These are phyloP conservation scores for Pestalotiopsis sp. DNA, from an alignment of 2,329 filamentous ascomycete genomes.

Conservation along the genomic window DNA sequence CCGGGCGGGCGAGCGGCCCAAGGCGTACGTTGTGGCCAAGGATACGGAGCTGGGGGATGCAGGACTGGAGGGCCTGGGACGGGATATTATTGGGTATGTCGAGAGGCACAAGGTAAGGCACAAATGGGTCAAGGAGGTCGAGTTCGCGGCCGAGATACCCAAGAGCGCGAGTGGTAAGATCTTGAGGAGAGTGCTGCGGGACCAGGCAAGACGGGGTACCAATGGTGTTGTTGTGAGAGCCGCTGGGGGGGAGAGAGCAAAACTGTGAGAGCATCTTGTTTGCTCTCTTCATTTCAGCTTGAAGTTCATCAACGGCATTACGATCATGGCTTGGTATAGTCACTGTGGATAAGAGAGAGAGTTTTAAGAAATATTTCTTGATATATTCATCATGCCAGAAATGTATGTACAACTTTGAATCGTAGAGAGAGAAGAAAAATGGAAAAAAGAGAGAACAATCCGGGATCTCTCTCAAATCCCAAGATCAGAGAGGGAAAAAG, in stretches of 20 bases:
- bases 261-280: neutral
- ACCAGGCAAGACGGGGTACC: conserved; percentile 34
- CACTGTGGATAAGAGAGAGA: neutral
- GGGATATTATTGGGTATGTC: conserved; percentile 51
- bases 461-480: neutral
- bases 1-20: conserved; percentile 57
- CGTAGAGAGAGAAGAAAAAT: neutral
- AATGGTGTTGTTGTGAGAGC: conserved; percentile 25
- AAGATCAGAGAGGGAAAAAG: neutral
- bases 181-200: conserved; percentile 53
- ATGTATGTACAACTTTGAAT: conserved; percentile 4
- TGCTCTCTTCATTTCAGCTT: neutral
- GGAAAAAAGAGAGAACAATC: neutral
- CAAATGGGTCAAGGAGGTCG: conserved; percentile 56
- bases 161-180: conserved; percentile 67
- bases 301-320: neutral
- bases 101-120: conserved; percentile 55
- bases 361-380: neutral
- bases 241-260: neutral
- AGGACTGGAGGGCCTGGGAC: conserved; percentile 32
- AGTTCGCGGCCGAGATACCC: conserved; percentile 56
- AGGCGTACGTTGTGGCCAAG: conserved; percentile 58
- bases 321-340: too few species aligned
- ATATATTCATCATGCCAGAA: neutral
- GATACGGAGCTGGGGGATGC: neutral